phyloP scores from a whole-genome alignment of 106 monocot genomes.

The Dendrobium huoshanense region DNA sequence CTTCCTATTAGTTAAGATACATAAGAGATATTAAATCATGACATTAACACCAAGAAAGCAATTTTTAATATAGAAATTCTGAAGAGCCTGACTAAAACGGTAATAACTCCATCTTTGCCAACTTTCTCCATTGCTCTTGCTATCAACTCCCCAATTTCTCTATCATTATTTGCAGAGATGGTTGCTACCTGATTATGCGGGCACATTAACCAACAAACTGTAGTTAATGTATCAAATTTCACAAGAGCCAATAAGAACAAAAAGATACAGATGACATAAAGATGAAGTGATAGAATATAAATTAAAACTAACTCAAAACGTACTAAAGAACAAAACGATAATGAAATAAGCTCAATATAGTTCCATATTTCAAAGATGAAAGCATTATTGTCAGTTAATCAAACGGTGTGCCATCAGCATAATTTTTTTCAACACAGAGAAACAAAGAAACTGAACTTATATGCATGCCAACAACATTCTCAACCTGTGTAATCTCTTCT shows the following conservation, averaged over 20 bases:
- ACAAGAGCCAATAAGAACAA: neutral
- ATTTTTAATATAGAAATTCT: neutral
- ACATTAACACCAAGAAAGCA: neutral
- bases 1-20: constrained; percentile 46
- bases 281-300: neutral
- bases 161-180: constrained; percentile 85
- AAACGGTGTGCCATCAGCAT: neutral
- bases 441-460: neutral
- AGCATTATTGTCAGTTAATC: neutral
- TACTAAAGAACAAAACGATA: neutral
- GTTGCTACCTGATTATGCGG: constrained; percentile 62
- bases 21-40: neutral
- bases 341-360: neutral
- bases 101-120: constrained; percentile 81
- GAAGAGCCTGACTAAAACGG: constrained; percentile 44
- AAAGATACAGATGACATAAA: neutral
- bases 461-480: neutral
- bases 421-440: neutral
- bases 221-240: neutral
- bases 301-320: neutral
- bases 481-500: constrained; percentile 82
- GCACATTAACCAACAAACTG: neutral
- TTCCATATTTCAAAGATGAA: neutral
- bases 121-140: constrained; percentile 85
- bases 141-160: constrained; percentile 76